These are phyloP conservation scores for Sporothrix globosa DNA, from an alignment of 2,329 filamentous ascomycete genomes.

Conservation along the genomic window DNA sequence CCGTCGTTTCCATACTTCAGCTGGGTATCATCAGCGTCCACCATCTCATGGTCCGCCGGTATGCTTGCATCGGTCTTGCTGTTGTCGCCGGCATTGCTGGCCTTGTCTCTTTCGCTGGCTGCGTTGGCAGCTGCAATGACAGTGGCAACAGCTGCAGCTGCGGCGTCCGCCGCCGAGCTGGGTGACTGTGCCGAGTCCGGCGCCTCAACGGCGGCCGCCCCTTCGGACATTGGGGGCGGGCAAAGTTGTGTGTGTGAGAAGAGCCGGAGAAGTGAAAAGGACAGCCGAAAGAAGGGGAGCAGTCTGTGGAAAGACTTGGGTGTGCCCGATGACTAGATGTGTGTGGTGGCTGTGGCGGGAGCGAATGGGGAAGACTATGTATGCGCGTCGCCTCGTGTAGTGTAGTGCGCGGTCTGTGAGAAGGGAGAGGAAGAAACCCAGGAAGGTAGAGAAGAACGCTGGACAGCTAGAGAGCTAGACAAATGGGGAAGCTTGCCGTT, in stretches of 20 bases:
- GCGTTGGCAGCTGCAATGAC: slow-evolving; percentile 30
- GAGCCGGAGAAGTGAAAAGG: not conserved
- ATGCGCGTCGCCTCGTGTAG: slow-evolving; percentile 5
- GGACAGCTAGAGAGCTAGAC: slow-evolving; percentile 19
- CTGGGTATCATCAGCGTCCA: slow-evolving; percentile 9
- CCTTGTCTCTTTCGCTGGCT: not conserved
- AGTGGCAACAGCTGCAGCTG: slow-evolving; percentile 26
- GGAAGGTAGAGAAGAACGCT: not conserved
- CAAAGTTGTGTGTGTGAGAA: not conserved
- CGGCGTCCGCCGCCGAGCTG: slow-evolving; percentile 18
- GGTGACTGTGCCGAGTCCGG: slow-evolving; percentile 28
- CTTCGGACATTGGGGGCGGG: slow-evolving; percentile 33
- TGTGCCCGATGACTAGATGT: not conserved
- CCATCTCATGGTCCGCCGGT: slow-evolving; percentile 22
- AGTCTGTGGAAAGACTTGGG: not conserved
- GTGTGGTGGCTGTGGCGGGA: slow-evolving; percentile 5
- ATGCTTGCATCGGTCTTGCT: slow-evolving; percentile 15
- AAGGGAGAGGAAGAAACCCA: not conserved
- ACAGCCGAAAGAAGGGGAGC: not conserved
- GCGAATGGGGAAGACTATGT: not conserved
- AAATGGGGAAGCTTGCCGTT: slow-evolving; percentile 22
- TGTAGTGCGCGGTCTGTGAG: not conserved
- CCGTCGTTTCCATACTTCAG: slow-evolving; percentile 6
- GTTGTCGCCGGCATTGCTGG: not conserved
- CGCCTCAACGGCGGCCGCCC: slow-evolving; percentile 29